Percentiles rank a stretch among this genome's conserved stretches.
phyloP scores from a whole-genome alignment of 1,284 basidiomycete species.

The Wallemia mellicola region DNA sequence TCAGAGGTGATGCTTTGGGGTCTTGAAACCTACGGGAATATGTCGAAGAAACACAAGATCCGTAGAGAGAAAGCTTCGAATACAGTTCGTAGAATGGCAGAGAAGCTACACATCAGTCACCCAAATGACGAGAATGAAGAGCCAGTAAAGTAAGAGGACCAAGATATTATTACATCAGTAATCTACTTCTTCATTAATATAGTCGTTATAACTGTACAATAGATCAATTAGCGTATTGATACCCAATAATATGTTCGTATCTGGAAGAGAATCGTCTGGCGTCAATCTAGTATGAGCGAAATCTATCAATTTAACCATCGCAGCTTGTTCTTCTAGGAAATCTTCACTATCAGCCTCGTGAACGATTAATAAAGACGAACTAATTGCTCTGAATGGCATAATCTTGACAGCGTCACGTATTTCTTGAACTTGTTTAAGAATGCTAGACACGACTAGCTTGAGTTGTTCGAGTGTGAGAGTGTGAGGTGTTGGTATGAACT shows the following conservation, averaged over 20 bases:
- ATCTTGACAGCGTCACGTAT: not conserved
- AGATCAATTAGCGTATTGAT: not conserved
- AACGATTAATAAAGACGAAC: not conserved
- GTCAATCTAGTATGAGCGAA: not conserved
- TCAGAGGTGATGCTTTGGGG: conserved; percentile 17
- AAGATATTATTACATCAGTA: no score
- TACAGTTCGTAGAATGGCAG: conserved; percentile 6
- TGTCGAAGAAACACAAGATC: conserved; percentile 12
- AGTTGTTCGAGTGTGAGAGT: not conserved
- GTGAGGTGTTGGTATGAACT: not conserved
- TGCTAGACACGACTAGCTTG: not conserved
- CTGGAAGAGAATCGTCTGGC: not conserved
- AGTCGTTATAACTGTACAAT: not conserved
- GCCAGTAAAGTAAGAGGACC: no score
- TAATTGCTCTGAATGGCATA: not conserved
- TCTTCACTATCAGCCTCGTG: not conserved
- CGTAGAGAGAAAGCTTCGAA: conserved; percentile 8
- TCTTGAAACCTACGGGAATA: conserved; percentile 14
- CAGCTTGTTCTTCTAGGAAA: not conserved
- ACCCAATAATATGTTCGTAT: not conserved
- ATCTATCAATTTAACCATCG: not conserved
- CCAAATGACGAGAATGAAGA: not conserved
- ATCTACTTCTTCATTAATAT: not conserved
- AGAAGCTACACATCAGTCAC: not conserved
- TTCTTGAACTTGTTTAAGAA: not conserved